phyloP scores from a whole-genome alignment of 108 stramenopile species.

The Skeletonema menzelii region DNA sequence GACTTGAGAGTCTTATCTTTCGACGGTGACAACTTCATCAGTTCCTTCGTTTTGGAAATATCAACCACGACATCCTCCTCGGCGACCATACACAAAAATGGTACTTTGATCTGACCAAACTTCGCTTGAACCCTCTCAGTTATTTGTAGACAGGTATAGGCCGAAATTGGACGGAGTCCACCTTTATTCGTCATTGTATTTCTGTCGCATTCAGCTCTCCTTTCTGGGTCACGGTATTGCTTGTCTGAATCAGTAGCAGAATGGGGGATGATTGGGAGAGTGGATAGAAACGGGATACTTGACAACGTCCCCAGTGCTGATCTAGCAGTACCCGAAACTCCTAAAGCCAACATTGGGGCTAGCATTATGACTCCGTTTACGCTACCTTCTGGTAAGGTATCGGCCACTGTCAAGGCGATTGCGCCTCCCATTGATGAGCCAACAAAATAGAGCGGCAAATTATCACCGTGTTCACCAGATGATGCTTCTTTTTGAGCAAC shows the following conservation, averaged over 20 bases:
- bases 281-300: slow-evolving; percentile 50
- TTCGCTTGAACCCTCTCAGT: slow-evolving; percentile 39
- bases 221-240: slow-evolving; percentile 73
- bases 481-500: slow-evolving; percentile 39
- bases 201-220: slow-evolving; percentile 69
- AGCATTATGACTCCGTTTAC: slow-evolving; percentile 67
- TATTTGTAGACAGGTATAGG: slow-evolving; percentile 71
- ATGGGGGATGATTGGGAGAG: slow-evolving; percentile 60
- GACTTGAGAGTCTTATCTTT: slow-evolving; percentile 62
- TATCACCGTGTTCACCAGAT: background rate
- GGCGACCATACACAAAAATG: slow-evolving; percentile 72
- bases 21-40: slow-evolving; percentile 55
- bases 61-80: slow-evolving; percentile 85
- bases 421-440: slow-evolving; percentile 87
- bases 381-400: slow-evolving; percentile 13
- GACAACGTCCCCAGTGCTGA: slow-evolving; percentile 25
- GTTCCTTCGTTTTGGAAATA: slow-evolving; percentile 58
- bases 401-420: slow-evolving; percentile 71
- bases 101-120: slow-evolving; percentile 45
- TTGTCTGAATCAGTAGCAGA: slow-evolving; percentile 61
- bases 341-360: slow-evolving; percentile 80
- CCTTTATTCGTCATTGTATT: slow-evolving; percentile 56
- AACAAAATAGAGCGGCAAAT: slow-evolving; percentile 56
- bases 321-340: slow-evolving; percentile 49
- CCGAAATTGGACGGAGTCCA: slow-evolving; percentile 51